Conservation (phyloP, 441 rosid species). For the Pelargonium myrrhifolium region DNA sequence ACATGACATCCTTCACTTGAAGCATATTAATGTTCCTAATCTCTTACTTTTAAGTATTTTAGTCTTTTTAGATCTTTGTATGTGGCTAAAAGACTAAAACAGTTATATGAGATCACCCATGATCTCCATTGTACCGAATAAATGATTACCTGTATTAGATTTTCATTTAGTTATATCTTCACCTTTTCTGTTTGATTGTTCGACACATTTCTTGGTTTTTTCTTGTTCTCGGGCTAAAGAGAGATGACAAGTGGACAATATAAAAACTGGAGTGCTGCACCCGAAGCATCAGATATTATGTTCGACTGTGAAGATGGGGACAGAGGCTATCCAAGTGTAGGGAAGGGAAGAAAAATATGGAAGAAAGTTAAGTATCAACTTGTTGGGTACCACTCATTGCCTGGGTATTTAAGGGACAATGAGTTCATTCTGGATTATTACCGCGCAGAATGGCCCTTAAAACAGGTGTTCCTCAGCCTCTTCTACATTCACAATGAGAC, state of each 20-base stretch:
- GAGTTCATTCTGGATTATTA: constrained; percentile 38
- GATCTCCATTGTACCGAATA: neutral
- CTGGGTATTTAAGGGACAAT: constrained; percentile 39
- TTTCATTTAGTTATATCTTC: neutral
- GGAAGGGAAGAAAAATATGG: constrained; percentile 31
- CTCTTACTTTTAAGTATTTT: neutral
- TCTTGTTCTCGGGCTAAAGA: neutral
- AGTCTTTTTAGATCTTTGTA: neutral
- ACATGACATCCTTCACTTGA: neutral
- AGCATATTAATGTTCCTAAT: neutral
- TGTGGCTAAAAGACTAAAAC: neutral
- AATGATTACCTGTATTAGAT: neutral
- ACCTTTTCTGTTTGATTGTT: neutral
- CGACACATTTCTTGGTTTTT: neutral
- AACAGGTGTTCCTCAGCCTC: constrained; percentile 40
- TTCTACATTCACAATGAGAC: constrained; percentile 45
- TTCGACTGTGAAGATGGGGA: constrained; percentile 17
- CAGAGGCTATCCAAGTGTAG: constrained; percentile 14
- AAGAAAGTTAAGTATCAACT: constrained; percentile 42
- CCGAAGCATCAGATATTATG: constrained; percentile 13
- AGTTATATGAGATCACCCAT: neutral
- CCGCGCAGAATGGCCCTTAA: constrained; percentile 49
- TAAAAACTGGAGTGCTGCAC: constrained; percentile 4
- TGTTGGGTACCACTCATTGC: constrained; percentile 38
- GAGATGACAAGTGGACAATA: constrained; percentile 12